Evolutionary conservation across 176 grass and related monocot species (phyloP), one percentile per base, ranked within the genome.

Genomic region (Neostapfia colusana): DNA sequence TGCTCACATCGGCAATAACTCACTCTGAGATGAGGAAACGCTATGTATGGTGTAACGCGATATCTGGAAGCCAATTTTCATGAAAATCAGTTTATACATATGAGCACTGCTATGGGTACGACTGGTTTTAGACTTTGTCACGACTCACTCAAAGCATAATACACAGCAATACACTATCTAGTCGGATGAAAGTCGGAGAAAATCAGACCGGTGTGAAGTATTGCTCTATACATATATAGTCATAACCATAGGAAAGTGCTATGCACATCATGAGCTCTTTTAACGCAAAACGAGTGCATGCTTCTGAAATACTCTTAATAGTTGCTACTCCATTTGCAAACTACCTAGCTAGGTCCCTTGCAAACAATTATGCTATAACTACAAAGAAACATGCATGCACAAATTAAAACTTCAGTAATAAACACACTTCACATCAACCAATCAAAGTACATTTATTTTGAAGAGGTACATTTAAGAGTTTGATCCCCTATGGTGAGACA

Each of bases 401-500:
- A 20, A 56, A 24, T 58, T 26, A 26, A 65, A 34, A 53, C 17
- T 44, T 53, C 63, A 9, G 75, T 40, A 40, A 38, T 55, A 78
- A 78, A 54, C 43, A 10, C 63, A 65, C 62, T 78, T 23, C 34
- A 67, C 45, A 40, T 54, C 75, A 78, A 54, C 14, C 15, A 54
- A 65, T 21, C 24, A 7, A 53, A 72, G 49, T 0, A 49, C 50
- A 53, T 20, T 65, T 78, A 53, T 53, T 39, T 78, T 41, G 31
- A 53, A 54, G 45, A 28, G 21, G 17, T 25, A 20, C 28, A 31
- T 70, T 77, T 41, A 62, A 50, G 5, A 77, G 54, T 50, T 60
- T 69, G 65, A 69, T 68, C 66, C 55, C 43, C 38, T 62, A 23
- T 9, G 43, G 74, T 27, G 45, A 63, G 65, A 31, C 44, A 84